phyloP scores from a whole-genome alignment of 768 basidiomycete species.

The Lentinula sp. region DNA sequence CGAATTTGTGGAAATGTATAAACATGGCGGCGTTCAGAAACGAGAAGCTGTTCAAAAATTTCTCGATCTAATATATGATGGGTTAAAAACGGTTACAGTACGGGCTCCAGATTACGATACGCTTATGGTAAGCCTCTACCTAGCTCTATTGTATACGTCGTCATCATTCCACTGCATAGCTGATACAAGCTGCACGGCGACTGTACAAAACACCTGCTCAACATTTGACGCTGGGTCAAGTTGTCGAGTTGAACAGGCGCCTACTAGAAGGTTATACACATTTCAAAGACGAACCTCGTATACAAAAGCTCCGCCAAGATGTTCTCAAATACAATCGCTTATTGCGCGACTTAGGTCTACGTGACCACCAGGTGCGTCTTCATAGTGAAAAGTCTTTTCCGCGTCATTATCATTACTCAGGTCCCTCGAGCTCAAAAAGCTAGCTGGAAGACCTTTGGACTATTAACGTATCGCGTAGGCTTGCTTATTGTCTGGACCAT shows the following conservation, averaged over 20 bases:
- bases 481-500: constrained; percentile 77
- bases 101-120: constrained; percentile 97
- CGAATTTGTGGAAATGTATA: constrained; percentile 86
- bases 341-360: constrained; percentile 82
- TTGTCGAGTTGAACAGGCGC: constrained; percentile 90
- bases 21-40: constrained; percentile 81
- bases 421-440: constrained; percentile 86
- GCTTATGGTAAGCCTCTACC: constrained; percentile 65
- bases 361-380: constrained; percentile 78
- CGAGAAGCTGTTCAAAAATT: constrained; percentile 86
- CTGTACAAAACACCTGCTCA: constrained; percentile 94
- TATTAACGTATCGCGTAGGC: constrained; percentile 76
- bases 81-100: constrained; percentile 91
- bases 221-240: constrained; percentile 89
- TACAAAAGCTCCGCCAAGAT: constrained; percentile 71
- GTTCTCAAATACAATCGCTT: constrained; percentile 89
- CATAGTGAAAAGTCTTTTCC: background rate
- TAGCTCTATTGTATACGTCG: background rate
- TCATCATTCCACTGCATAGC: constrained; percentile 34
- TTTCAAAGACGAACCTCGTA: constrained; percentile 88
- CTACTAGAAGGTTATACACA: constrained; percentile 89
- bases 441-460: constrained; percentile 78
- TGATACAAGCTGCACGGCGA: constrained; percentile 92
- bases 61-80: constrained; percentile 88
- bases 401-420: constrained; percentile 25